phyloP scores from a whole-genome alignment of 495 filamentous ascomycete genomes.

The Aspergillus wentii region DNA sequence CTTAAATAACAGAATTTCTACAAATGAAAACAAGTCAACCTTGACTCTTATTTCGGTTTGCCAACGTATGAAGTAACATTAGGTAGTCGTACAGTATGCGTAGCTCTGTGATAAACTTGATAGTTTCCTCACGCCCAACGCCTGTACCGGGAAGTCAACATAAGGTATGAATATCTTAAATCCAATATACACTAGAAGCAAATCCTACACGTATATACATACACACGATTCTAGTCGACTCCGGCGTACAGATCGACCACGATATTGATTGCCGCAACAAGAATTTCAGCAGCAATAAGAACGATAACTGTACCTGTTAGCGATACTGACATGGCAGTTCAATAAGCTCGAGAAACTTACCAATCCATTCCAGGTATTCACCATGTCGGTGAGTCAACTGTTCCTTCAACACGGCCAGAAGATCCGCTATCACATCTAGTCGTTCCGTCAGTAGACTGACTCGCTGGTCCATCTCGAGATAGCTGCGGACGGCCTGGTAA shows the following conservation, averaged over 20 bases:
- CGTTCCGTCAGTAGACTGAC: constrained; percentile 87
- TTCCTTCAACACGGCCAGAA: constrained; percentile 91
- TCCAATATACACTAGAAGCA: no score
- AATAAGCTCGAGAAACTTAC: constrained; percentile 43
- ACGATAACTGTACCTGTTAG: constrained; percentile 64
- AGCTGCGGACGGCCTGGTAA: constrained; percentile 89
- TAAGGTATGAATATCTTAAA: no score
- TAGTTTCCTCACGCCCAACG: no score
- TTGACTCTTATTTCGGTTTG: no score
- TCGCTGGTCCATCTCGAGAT: constrained; percentile 96
- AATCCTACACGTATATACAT: neutral
- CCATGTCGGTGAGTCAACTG: constrained; percentile 95
- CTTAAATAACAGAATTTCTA: no score
- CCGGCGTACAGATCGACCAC: constrained; percentile 91
- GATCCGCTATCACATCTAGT: constrained; percentile 88
- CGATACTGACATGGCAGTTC: constrained; percentile 2
- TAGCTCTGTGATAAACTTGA: no score
- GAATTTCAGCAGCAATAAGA: constrained; percentile 91
- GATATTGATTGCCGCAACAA: constrained; percentile 93
- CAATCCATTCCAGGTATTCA: constrained; percentile 94
- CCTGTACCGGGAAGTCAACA: constrained; percentile 1
- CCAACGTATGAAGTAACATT: no score
- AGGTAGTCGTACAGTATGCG: no score
- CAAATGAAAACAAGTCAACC: no score
- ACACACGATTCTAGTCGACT: constrained; percentile 48